A percentile compares a stretch with the other conserved stretches of the same genome.
phyloP scores from a whole-genome alignment of 176 grass and related monocot genomes.

The Tillandsia leiboldiana region DNA sequence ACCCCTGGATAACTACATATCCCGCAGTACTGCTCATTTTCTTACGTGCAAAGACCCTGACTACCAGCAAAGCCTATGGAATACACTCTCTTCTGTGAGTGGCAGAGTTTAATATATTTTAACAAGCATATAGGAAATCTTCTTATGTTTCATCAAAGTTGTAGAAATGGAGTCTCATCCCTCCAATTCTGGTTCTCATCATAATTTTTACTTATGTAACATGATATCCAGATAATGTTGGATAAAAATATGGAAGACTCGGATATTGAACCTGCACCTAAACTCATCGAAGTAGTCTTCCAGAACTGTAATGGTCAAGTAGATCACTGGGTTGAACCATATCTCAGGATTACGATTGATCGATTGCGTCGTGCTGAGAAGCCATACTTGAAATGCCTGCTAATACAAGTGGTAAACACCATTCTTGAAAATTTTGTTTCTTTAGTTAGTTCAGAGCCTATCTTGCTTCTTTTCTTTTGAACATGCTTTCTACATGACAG shows the following conservation, averaged over 20 bases:
- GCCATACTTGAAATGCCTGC: constrained; percentile 70
- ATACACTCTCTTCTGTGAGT: constrained; percentile 56
- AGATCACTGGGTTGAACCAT: constrained; percentile 76
- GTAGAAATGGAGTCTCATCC: background rate
- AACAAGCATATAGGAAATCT: background rate
- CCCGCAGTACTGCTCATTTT: constrained; percentile 64
- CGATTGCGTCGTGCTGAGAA: constrained; percentile 48
- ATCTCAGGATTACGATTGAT: constrained; percentile 59
- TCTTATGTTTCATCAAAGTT: background rate
- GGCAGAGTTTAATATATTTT: constrained; percentile 11
- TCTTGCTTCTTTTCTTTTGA: background rate
- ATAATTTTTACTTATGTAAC: constrained; percentile 6
- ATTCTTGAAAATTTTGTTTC: background rate
- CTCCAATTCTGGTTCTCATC: background rate
- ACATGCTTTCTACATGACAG: background rate
- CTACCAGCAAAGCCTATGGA: constrained; percentile 86
- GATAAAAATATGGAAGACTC: constrained; percentile 76
- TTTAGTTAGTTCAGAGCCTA: background rate
- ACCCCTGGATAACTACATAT: constrained; percentile 85
- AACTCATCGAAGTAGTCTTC: constrained; percentile 84
- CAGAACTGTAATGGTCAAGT: constrained; percentile 84
- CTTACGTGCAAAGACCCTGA: constrained; percentile 73
- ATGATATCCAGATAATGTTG: constrained; percentile 52
- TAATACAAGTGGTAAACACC: constrained; percentile 71
- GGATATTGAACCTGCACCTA: constrained; percentile 81